Evolutionary conservation across 768 basidiomycete species (phyloP).

Genomic region (Arthromyces matolae): DNA sequence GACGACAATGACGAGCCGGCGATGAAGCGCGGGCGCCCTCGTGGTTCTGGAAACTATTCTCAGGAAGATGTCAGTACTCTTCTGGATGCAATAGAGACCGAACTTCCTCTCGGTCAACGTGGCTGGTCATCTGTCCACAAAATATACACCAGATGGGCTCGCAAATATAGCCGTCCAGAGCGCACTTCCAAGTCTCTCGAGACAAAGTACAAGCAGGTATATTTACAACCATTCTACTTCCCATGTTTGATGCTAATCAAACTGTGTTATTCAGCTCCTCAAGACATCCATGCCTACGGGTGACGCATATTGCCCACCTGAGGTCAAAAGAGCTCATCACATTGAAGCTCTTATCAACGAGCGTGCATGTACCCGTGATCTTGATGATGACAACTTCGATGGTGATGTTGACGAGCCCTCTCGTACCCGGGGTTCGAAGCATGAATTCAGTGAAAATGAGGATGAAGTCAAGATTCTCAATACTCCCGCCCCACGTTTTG

Average conservation of each 20-base stretch:
- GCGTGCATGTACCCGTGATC: constrained; percentile 5
- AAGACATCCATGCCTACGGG: constrained; percentile 4
- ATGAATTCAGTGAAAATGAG: too few species aligned
- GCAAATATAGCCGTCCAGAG: constrained; percentile 6
- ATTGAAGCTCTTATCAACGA: constrained; percentile 6
- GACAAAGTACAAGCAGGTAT: constrained; percentile 24
- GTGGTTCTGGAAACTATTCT: constrained; percentile 19
- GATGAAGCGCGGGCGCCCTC: constrained; percentile 10
- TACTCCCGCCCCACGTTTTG: neutral
- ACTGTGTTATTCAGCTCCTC: neutral
- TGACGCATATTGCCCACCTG: constrained; percentile 5
- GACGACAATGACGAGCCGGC: constrained; percentile 1
- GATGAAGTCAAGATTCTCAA: neutral
- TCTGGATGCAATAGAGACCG: constrained; percentile 10
- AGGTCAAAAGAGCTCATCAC: constrained; percentile 1
- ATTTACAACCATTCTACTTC: neutral
- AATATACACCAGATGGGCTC: constrained; percentile 18
- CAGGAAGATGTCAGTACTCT: constrained; percentile 14
- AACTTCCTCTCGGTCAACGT: constrained; percentile 19
- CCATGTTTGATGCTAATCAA: neutral
- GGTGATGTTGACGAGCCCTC: too few species aligned
- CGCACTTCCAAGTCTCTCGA: constrained; percentile 16
- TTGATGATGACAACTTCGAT: neutral
- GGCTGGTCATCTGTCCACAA: constrained; percentile 17
- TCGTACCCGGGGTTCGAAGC: too few species aligned